These are phyloP conservation scores for Collybia nuda DNA, from an alignment of 768 basidiomycete genomes.

Conservation along the genomic window DNA sequence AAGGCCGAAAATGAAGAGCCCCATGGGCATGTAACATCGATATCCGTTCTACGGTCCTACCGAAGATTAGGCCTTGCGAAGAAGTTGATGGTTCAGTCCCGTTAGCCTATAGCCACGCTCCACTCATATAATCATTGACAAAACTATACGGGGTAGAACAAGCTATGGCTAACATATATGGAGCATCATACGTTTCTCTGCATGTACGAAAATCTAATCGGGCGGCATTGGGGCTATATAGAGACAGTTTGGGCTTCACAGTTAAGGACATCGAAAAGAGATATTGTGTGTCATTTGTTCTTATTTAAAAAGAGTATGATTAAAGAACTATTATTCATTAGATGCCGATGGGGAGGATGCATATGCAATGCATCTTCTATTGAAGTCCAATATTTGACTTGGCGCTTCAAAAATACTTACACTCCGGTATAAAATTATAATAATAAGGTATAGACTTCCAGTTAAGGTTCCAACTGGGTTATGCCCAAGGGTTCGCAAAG, in stretches of 20 bases:
- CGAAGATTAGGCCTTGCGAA: conserved; percentile 91
- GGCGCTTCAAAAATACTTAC: background rate
- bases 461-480: no score
- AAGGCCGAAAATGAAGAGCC: conserved; percentile 60
- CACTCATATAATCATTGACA: background rate
- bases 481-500: no score
- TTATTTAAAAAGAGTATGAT: background rate
- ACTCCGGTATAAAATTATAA: background rate
- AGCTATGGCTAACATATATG: conserved; percentile 88
- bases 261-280: conserved; percentile 86
- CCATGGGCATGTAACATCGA: conserved; percentile 96
- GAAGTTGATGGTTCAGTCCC: conserved; percentile 92
- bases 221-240: conserved; percentile 85
- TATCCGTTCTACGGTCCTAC: conserved; percentile 90
- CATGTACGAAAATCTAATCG: conserved; percentile 96
- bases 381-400: conserved; percentile 29
- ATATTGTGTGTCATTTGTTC: conserved; percentile 65
- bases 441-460: background rate
- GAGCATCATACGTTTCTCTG: conserved; percentile 83
- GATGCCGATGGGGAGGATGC: conserved; percentile 97
- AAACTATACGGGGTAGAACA: conserved; percentile 55
- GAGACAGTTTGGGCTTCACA: conserved; percentile 89
- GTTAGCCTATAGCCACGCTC: conserved; percentile 45
- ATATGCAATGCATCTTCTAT: conserved; percentile 80
- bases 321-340: conserved; percentile 24